Conservation (phyloP, 2,329 filamentous ascomycete species). For the Beauveria caledonica region DNA sequence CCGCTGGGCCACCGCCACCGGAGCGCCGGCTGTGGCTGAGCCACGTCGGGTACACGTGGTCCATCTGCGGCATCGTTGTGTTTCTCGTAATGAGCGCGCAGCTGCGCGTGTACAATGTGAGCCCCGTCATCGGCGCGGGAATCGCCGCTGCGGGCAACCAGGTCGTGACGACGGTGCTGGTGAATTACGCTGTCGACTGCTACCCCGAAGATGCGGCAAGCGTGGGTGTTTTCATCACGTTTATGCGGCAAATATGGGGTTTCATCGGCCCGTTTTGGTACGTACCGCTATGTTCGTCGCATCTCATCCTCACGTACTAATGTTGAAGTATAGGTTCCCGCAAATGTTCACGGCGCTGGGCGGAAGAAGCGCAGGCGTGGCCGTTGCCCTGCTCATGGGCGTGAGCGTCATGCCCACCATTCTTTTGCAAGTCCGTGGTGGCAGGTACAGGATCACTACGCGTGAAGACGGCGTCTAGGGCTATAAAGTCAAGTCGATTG, state of each 20-base stretch:
- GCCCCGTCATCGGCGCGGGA: slow-evolving; percentile 1
- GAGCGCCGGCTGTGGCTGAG: slow-evolving; percentile 5
- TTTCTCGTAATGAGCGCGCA: slow-evolving; percentile 2
- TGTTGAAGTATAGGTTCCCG: neutral
- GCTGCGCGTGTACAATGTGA: slow-evolving; percentile 3
- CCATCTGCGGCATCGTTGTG: neutral
- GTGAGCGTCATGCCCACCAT: neutral
- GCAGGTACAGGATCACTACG: neutral
- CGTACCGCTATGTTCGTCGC: neutral
- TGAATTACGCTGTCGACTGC: slow-evolving; percentile 5
- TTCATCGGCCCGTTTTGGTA: slow-evolving; percentile 2
- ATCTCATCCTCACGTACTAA: neutral
- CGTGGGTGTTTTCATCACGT: slow-evolving; percentile 1
- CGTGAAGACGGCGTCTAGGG: neutral
- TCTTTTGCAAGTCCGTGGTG: neutral
- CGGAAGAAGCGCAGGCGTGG: neutral
- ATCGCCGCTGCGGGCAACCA: slow-evolving; percentile 5
- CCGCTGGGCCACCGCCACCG: neutral
- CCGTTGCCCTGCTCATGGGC: neutral
- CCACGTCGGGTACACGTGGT: neutral
- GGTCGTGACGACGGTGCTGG: slow-evolving; percentile 1
- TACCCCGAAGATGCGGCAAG: slow-evolving; percentile 3
- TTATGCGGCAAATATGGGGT: neutral
- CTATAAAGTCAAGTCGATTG: too few species aligned
- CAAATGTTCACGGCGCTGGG: slow-evolving; percentile 2